Evolutionary conservation across 768 basidiomycete species (phyloP), one percentile per base, ranked within the genome.

Genomic region (Auricularia heimuer): DNA sequence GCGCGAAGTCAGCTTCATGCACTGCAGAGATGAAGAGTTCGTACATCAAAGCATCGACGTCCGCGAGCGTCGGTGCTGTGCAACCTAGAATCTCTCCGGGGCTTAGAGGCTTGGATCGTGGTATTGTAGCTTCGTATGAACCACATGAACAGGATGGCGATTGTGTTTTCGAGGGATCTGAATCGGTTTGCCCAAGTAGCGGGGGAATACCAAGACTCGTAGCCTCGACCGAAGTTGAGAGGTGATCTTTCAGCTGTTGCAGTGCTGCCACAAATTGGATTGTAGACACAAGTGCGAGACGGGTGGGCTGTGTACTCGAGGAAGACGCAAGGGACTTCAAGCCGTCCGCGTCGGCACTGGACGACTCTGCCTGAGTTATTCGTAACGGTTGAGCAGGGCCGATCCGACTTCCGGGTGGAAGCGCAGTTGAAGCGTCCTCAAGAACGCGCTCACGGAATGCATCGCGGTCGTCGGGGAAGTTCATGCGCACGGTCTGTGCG

Each of bases 61-160:
- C 84, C 44, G 75, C 74, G 34, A 98, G 79, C 45, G 80, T 81
- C 3, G 97, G 97, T 18, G 97, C 94, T 0, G 97, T 99, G 73
- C 97, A 99, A 18, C 97, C 97, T 8, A 99, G 77, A 56, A 99
- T 94, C 77, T 98, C 97, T 24, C 97, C 97, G 0, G 97, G 97
- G 16, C 92, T 94, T 7, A 99, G 81, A 47, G 97, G 97, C 72
- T 93, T 94, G 11, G 89, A 88, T 62, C 89, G 84, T 3, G 94
- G 94, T 68, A 97, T 89, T 1, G 79, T 82, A 3, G 83, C 78
- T 4, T 92, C 85, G 71, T 94, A 94, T 71, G 75, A 83, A 54
- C 88, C 88, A 14, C 77, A 76, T 83, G 84, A 85, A 4, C 79
- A 69, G 60, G 67, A 18, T 71, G 72, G n/a, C 6, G 21, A 37